Conservation (phyloP, 306 rosid genomes). For the Vigna trinervia region DNA sequence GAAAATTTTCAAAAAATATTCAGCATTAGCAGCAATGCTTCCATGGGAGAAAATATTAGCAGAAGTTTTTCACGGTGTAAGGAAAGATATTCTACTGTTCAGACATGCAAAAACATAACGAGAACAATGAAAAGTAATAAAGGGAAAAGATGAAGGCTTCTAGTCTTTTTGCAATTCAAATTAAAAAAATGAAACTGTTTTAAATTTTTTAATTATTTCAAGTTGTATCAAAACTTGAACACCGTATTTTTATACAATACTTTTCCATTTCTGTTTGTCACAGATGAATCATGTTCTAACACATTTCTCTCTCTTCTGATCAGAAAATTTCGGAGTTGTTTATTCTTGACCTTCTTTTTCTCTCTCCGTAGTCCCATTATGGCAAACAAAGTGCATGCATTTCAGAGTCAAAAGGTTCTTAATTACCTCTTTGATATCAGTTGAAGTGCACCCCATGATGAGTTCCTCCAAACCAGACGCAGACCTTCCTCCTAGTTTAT, state of each 20-base stretch:
- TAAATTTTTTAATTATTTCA: slow-evolving; percentile 26
- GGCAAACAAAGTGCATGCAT: slow-evolving; percentile 48
- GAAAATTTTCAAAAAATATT: background rate
- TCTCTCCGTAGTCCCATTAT: slow-evolving; percentile 42
- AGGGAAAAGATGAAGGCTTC: slow-evolving; percentile 49
- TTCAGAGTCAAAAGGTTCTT: slow-evolving; percentile 62
- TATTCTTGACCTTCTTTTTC: slow-evolving; percentile 44
- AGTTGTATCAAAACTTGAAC: background rate
- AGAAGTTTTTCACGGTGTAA: slow-evolving; percentile 16
- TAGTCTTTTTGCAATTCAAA: slow-evolving; percentile 61
- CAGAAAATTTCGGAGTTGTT: background rate
- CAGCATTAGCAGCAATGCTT: background rate
- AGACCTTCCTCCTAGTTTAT: slow-evolving; percentile 82
- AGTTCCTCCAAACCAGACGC: slow-evolving; percentile 97
- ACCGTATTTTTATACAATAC: background rate
- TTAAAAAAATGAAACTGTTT: slow-evolving; percentile 36
- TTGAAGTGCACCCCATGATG: slow-evolving; percentile 97
- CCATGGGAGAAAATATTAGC: slow-evolving; percentile 2
- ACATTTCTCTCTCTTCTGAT: background rate
- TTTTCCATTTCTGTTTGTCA: background rate
- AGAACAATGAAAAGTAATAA: slow-evolving; percentile 50
- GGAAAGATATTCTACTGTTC: slow-evolving; percentile 48
- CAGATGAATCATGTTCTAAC: background rate
- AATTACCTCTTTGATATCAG: slow-evolving; percentile 75
- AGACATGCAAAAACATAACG: slow-evolving; percentile 48